Evolutionary conservation across 2,329 filamentous ascomycete species (phyloP).

Genomic region (Paramyrothecium roridum): DNA sequence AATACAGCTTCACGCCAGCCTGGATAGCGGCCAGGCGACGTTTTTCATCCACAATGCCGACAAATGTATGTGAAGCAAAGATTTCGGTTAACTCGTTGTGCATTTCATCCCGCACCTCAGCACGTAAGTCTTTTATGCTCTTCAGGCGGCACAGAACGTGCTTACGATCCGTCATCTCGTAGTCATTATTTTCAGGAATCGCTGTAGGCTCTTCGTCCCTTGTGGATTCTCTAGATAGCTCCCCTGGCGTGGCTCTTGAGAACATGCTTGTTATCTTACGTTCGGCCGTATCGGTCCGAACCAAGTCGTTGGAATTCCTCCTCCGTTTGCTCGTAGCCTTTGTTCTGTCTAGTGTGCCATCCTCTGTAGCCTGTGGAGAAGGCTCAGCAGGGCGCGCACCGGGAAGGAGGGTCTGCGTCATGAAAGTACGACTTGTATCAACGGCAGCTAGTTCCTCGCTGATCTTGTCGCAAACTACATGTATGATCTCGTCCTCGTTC

Average conservation of each 20-base stretch:
- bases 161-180: conserved; percentile 69
- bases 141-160: conserved; percentile 68
- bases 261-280: conserved; percentile 98
- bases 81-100: conserved; percentile 85
- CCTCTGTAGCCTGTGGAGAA: conserved; percentile 19
- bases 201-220: conserved; percentile 30
- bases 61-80: conserved; percentile 85
- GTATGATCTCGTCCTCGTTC: conserved; percentile 94
- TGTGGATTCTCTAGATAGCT: conserved; percentile 12
- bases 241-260: conserved; percentile 41
- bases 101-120: conserved; percentile 75
- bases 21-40: conserved; percentile 91
- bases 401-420: conserved; percentile 86
- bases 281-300: conserved; percentile 82
- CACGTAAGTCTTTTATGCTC: conserved; percentile 83
- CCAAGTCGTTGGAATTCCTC: conserved; percentile 67
- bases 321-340: conserved; percentile 35
- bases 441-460: conserved; percentile 76
- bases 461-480: conserved; percentile 78
- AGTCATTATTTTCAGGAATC: conserved; percentile 55
- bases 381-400: conserved; percentile 42
- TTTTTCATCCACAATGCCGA: conserved; percentile 85
- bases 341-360: conserved; percentile 25
- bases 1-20: conserved; percentile 84
- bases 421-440: conserved; percentile 90